Evolutionary conservation across 1,284 basidiomycete species (phyloP), one percentile per base, ranked within the genome.

Genomic region (Leccinum ponderosum): DNA sequence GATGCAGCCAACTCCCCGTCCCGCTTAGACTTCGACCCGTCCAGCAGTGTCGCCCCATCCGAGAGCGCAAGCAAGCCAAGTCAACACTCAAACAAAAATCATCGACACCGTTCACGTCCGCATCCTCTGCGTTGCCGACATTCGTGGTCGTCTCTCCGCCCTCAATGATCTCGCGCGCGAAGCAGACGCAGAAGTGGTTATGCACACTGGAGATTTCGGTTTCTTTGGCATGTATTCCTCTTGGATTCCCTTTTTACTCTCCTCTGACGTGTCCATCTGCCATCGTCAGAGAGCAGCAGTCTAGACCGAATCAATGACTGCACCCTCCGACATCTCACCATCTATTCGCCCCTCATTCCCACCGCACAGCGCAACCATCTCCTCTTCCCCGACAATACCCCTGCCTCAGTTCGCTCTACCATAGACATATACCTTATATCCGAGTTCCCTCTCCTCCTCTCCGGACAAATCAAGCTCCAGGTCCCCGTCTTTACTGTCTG

Each of bases 291-390:
- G 27, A 29, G 27, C 27, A 29, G 27, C 27, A 29, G 27, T 29
- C 27, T 29, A 29, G 27, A 29, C 27, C 27, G 27, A 29, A 29
- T 29, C 27, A 29, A 29, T 29, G 27, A 29, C 83, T 87, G 94
- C 66, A 95, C 97, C 48, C 88, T 99, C 20, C 91, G 95, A 69
- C 97, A 99, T 77, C 87, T 98, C 61, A 90, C 97, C 33, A 94
- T 94, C 83, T 99, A 99, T 78, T 98, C 96, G 15, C 95, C 97
- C n/a, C 88, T 98, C 64, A 93, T 99, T 65, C 83, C 94, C 5
- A 82, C 85, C 27, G 83, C 89, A 0, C 91, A 96, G 67, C 90
- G 96, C 63, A 85, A 85, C 53, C 89, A 93, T 69, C 85, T 98
- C 39, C 85, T 97, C 27, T 78, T 84, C 2, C 80, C 81, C 9